Base-by-base conservation (phyloP, 148 eudicot genomes). In the Amaranthus hypochondriacus region DNA sequence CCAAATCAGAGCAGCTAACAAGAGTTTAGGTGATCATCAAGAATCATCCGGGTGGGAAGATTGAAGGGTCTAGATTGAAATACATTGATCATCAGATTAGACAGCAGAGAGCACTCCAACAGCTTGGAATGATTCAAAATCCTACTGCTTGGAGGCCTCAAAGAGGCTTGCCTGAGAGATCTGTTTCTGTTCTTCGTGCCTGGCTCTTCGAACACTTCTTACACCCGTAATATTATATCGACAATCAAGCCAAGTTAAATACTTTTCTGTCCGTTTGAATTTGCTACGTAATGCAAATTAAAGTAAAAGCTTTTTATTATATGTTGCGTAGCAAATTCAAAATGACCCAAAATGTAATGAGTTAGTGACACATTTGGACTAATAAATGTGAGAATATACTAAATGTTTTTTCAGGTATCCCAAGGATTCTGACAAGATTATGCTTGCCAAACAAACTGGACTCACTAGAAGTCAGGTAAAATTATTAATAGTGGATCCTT, bases 181-280 rank as follows among this genome's bases (percentile, higher is more conserved):
- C 98, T n/a, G 98, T 93, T 66, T 90, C 98, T 7, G 91, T 93
- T 71, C 96, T 93, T 74, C 96, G 98, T 42, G 93, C 98, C 71
- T 93, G 98, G 98, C 86, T 93, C 53, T 93, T 93, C 56, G 98
- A 93, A 59, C 93, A 93, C 76, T 93, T 93, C 69, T 85, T 93
- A 18, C 98, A 93, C 83, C 98, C 98, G 98, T 93, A 81, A 67
- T 53, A 14, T 7, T 43, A 14, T 42, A 11, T 18, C 6, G 6
- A 9, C 48, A 43, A 5, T 12, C 44, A 12, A 28, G 3, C 44
- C 48, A 11, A 55, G 42, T 44, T 72, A 28, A 0, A 28, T 28
- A 68, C 56, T 46, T 21, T 21, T 42, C 60, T 28, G 21, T 60
- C 13, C 2, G 7, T 15, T 28, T 58, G 62, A 56, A 5, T 5